Base-by-base conservation (phyloP, 306 rosid species). In the Fragaria vesca region DNA sequence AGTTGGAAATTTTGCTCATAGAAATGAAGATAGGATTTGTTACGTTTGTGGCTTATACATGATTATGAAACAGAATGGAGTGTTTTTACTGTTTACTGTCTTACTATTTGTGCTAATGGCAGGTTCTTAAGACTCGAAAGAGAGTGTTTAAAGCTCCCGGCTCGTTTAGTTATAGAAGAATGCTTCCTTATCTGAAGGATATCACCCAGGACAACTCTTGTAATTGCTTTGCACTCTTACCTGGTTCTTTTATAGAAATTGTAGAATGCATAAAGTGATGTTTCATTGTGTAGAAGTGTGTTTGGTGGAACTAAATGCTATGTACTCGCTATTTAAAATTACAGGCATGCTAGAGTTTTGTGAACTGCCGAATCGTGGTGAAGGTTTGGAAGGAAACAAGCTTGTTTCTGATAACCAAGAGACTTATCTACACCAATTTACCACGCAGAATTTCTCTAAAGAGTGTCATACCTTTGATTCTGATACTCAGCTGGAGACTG, bases 141-240 rank as follows among this genome's bases (percentile, higher is more conserved):
- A 94, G 73, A 77, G 83, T 94, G 75, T 94, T 88, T 80, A 92
- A 81, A 79, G 83, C 84, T 21, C 97, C 93, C 0, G 94, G 97
- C 48, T 94, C 97, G 20, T 66, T 90, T 55, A 85, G 88, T 83
- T 94, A 92, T 82, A 74, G 80, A 78, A 87, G 91, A 88, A 3
- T 91, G 84, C 91, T 91, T 75, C 92, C 96, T 6, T 91, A n/a
- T 84, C 77, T 92, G 28, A 80, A 66, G 87, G 81, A 83, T 58
- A 68, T 81, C 38, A 17, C 48, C 4, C 66, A 81, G 73, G 85
- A 77, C 60, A 42, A 78, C 57, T 76, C 87, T 17, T 54, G 94
- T 89, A 85, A 80, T 32, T 65, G 36, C 26, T 70, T 80, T 70
- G 46, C 73, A 76, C 43, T 48, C 50, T 3, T 17, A 4, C 47